These are phyloP conservation scores for Cyberlindnera subsufficiens DNA, from an alignment of 805 yeast species.

Conservation along the genomic window DNA sequence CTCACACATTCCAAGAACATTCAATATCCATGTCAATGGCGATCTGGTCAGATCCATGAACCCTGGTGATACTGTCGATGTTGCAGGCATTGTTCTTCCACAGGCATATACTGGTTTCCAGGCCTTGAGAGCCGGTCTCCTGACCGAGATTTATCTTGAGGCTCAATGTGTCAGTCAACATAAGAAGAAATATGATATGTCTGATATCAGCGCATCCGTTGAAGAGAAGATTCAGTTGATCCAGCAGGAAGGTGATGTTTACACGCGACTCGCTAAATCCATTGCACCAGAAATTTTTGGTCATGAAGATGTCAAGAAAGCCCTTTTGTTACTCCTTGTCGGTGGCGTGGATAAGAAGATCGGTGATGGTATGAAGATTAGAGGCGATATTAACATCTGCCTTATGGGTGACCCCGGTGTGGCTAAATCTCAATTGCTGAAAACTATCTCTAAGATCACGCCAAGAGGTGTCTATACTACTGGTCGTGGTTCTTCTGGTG, in stretches of 20 bases:
- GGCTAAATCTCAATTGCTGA: slow-evolving; percentile 93
- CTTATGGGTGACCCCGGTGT: slow-evolving; percentile 99
- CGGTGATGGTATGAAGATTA: slow-evolving; percentile 94
- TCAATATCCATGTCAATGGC: slow-evolving; percentile 87
- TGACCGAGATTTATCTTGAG: slow-evolving; percentile 90
- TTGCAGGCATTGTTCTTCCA: slow-evolving; percentile 89
- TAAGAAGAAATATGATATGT: slow-evolving; percentile 75
- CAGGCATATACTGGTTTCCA: slow-evolving; percentile 93
- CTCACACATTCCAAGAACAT: slow-evolving; percentile 91
- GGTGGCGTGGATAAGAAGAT: slow-evolving; percentile 95
- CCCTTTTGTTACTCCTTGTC: slow-evolving; percentile 73
- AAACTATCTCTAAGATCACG: slow-evolving; percentile 85
- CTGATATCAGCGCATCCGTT: slow-evolving; percentile 51
- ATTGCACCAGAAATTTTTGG: slow-evolving; percentile 98
- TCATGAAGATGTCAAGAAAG: slow-evolving; percentile 88
- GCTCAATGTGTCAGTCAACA: slow-evolving; percentile 84
- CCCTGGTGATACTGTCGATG: slow-evolving; percentile 95
- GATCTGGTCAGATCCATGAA: slow-evolving; percentile 77
- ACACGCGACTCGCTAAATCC: slow-evolving; percentile 74
- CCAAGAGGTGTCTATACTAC: slow-evolving; percentile 97
- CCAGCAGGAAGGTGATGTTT: slow-evolving; percentile 59
- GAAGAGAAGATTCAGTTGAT: slow-evolving; percentile 51
- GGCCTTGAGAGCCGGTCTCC: slow-evolving; percentile 86
- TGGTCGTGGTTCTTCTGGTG: slow-evolving; percentile 98
- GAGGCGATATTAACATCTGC: slow-evolving; percentile 95